phyloP scores from a whole-genome alignment of 768 basidiomycete species.

The Tubosaeta sp. region DNA sequence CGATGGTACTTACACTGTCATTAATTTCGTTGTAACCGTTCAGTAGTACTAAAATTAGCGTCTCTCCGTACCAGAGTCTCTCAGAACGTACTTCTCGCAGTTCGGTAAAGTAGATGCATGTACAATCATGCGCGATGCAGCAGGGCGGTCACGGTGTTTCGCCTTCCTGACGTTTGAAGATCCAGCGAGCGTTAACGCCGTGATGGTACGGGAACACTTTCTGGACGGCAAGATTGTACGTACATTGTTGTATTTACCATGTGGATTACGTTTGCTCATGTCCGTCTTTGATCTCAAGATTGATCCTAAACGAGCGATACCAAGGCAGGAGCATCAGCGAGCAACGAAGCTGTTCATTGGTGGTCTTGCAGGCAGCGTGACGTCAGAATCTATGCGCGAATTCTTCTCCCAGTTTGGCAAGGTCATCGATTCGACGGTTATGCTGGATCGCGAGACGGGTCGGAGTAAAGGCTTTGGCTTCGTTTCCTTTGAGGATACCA shows the following conservation, averaged over 20 bases:
- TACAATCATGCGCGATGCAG: constrained; percentile 97
- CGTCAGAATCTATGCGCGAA: constrained; percentile 87
- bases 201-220: constrained; percentile 92
- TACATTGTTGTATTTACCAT: constrained; percentile 25
- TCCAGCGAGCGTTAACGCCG: constrained; percentile 87
- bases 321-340: constrained; percentile 89
- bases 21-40: constrained; percentile 31
- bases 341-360: constrained; percentile 97
- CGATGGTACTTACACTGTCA: constrained; percentile 72
- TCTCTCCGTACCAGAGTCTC: constrained; percentile 49
- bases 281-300: constrained; percentile 53
- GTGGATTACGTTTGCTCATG: constrained; percentile 18
- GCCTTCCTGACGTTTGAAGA: constrained; percentile 97
- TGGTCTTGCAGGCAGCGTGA: constrained; percentile 86
- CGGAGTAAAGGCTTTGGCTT: constrained; percentile 98
- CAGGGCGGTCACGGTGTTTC: constrained; percentile 93
- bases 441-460: constrained; percentile 95
- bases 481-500: constrained; percentile 91
- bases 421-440: constrained; percentile 97
- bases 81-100: constrained; percentile 87
- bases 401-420: constrained; percentile 94
- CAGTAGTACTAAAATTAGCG: constrained; percentile 43
- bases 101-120: constrained; percentile 97
- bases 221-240: constrained; percentile 97
- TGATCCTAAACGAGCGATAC: constrained; percentile 99